Conservation (phyloP, 2,329 filamentous ascomycete genomes). For the Pestalotiopsis fici region DNA sequence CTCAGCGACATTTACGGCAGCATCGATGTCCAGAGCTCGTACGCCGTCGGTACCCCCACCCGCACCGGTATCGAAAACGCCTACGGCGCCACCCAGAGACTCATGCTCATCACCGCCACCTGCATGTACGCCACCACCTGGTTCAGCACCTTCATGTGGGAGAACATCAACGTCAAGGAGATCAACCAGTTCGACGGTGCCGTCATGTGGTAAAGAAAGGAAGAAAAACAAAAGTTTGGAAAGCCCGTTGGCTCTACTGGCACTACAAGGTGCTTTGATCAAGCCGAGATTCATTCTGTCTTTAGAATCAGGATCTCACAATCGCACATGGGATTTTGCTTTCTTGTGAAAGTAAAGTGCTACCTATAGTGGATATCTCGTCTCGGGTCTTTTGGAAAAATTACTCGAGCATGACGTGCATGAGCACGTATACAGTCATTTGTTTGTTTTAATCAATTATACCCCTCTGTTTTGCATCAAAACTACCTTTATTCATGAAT, state of each 20-base stretch:
- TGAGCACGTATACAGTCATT: background rate
- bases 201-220: conserved; percentile 1
- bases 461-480: background rate
- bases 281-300: background rate
- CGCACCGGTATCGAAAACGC: conserved; percentile 53
- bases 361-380: background rate
- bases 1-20: conserved; percentile 48
- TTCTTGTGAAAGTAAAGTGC: background rate
- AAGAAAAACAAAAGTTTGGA: background rate
- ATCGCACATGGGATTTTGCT: background rate
- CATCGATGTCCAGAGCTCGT: conserved; percentile 49
- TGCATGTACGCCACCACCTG: conserved; percentile 31
- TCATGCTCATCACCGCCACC: conserved; percentile 43
- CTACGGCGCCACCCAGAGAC: conserved; percentile 48
- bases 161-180: conserved; percentile 41
- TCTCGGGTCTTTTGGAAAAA: background rate
- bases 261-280: background rate
- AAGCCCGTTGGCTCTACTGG: background rate
- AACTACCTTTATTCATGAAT: background rate
- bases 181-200: conserved; percentile 35
- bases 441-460: background rate
- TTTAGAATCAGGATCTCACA: background rate
- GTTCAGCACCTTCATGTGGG: conserved; percentile 40
- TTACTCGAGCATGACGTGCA: background rate
- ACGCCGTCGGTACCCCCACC: conserved; percentile 43